Evolutionary conservation across 805 yeast species (phyloP).

Genomic region (Saturnispora quitensis): DNA sequence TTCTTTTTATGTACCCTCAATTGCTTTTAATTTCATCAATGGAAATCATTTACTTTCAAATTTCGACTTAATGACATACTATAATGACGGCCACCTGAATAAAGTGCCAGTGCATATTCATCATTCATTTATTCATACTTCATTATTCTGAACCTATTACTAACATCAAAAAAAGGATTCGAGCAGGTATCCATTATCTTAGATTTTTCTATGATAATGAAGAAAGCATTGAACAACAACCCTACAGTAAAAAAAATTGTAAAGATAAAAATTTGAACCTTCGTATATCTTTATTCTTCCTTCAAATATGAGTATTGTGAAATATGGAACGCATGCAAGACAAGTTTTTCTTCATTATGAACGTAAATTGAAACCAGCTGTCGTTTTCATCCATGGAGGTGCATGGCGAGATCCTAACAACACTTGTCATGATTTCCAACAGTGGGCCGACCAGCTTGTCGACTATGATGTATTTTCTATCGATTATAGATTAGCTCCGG

Average conservation of each 20-base stretch:
- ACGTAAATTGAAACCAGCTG: background rate
- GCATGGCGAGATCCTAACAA: constrained; percentile 73
- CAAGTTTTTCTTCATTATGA: background rate
- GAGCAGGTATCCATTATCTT: background rate
- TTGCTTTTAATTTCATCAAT: constrained; percentile 2
- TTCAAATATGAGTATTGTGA: background rate
- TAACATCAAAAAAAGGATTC: background rate
- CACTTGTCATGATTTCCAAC: constrained; percentile 46
- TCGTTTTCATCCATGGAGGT: constrained; percentile 73
- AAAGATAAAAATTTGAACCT: background rate
- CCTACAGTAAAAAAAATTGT: background rate
- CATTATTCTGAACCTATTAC: background rate
- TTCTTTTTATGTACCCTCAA: constrained; percentile 2
- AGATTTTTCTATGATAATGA: background rate
- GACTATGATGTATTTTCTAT: constrained; percentile 29
- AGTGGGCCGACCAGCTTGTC: constrained; percentile 10
- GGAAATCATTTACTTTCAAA: background rate
- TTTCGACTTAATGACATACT: background rate
- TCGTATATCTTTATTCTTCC: background rate
- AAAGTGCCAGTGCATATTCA: background rate
- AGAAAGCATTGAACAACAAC: background rate
- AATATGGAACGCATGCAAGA: background rate
- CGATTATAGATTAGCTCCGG: constrained; percentile 54
- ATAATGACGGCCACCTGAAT: background rate
- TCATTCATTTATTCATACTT: background rate